A percentile compares a stretch with the other conserved stretches of the same genome.
Evolutionary conservation across 768 basidiomycete species (phyloP).

Genomic region (Lactarius pseudohatsudake): DNA sequence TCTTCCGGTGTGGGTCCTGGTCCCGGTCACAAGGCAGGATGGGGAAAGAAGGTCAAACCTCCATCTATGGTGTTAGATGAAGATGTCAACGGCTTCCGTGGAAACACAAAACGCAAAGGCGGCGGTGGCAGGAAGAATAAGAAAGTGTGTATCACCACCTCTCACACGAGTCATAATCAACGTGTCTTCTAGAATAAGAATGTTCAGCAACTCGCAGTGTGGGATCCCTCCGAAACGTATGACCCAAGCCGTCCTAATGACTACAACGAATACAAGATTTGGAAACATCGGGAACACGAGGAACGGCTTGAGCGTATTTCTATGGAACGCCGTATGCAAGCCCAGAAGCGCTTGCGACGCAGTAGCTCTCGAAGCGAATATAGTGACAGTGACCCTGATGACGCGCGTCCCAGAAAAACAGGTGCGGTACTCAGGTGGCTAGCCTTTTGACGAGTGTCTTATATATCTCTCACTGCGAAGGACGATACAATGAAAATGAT

Average conservation of each 20-base stretch:
- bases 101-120: slow-evolving; percentile 54
- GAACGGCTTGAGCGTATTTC: slow-evolving; percentile 61
- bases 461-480: slow-evolving; percentile 32
- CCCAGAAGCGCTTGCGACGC: slow-evolving; percentile 47
- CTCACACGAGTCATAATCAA: slow-evolving; percentile 7
- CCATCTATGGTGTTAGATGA: slow-evolving; percentile 90
- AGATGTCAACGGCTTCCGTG: slow-evolving; percentile 81
- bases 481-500: slow-evolving; percentile 45
- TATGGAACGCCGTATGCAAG: slow-evolving; percentile 47
- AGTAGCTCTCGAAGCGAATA: slow-evolving; percentile 65
- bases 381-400: slow-evolving; percentile 60
- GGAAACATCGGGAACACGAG: slow-evolving; percentile 73
- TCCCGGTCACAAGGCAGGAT: slow-evolving; percentile 51
- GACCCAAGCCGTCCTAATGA: slow-evolving; percentile 85
- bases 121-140: slow-evolving; percentile 53
- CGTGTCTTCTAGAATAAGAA: slow-evolving; percentile 55
- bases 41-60: slow-evolving; percentile 89
- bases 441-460: slow-evolving; percentile 15
- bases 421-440: slow-evolving; percentile 42
- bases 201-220: slow-evolving; percentile 49
- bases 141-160: slow-evolving; percentile 48
- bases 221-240: slow-evolving; percentile 81
- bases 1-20: slow-evolving; percentile 35
- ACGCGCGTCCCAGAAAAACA: slow-evolving; percentile 63
- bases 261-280: slow-evolving; percentile 83